A percentile compares a stretch with the other conserved stretches of the same genome.
Conservation (phyloP, 768 basidiomycete genomes). For the Suillus weaverae region DNA sequence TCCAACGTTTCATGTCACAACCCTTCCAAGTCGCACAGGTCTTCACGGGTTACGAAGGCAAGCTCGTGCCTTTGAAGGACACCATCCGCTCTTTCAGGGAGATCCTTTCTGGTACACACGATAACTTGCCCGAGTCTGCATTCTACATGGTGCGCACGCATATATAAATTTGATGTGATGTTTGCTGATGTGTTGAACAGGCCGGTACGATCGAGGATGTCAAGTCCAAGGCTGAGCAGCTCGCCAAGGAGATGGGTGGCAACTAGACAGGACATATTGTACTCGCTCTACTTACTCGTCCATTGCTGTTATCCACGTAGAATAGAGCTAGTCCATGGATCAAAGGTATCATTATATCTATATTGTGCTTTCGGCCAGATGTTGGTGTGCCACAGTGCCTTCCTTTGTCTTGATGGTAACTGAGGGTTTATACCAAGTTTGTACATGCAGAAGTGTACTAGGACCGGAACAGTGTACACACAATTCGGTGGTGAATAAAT, state of each 20-base stretch:
- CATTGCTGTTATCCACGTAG: conserved; percentile 9
- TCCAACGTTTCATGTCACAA: conserved; percentile 99
- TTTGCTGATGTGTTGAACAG: conserved; percentile 28
- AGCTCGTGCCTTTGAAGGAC: conserved; percentile 95
- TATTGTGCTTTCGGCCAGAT: background rate
- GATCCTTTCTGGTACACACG: conserved; percentile 89
- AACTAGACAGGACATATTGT: conserved; percentile 25
- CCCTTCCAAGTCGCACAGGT: conserved; percentile 99
- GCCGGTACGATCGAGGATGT: conserved; percentile 96
- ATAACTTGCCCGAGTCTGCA: conserved; percentile 89
- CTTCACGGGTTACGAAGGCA: conserved; percentile 99
- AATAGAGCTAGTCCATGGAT: conserved; percentile 15
- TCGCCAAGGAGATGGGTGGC: conserved; percentile 88
- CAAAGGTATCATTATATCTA: conserved; percentile 10
- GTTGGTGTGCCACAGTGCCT: background rate
- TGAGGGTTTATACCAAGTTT: background rate
- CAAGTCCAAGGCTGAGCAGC: conserved; percentile 95
- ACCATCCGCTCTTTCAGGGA: conserved; percentile 97
- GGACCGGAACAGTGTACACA: background rate
- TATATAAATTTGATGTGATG: background rate
- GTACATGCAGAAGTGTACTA: background rate
- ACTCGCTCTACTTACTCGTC: conserved; percentile 6
- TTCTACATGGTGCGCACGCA: conserved; percentile 85
- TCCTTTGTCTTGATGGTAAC: background rate
- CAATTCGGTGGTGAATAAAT: background rate